These are phyloP conservation scores for Neurospora sp. DNA, from an alignment of 495 filamentous ascomycete species.

Conservation along the genomic window DNA sequence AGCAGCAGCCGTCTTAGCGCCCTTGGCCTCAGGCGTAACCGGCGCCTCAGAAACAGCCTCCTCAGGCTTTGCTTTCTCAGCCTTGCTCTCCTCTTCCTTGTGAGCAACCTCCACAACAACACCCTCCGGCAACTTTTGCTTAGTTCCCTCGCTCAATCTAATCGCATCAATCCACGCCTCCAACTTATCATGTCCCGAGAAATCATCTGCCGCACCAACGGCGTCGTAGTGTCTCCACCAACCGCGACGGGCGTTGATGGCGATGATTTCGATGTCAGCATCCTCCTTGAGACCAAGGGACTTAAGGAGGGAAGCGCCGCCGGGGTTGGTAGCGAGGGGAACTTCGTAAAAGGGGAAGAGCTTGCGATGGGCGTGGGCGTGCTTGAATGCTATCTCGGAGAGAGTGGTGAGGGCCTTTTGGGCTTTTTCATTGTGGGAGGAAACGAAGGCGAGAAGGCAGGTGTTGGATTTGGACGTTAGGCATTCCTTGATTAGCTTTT, in stretches of 20 bases:
- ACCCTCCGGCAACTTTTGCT: constrained; percentile 69
- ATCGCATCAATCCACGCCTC: constrained; percentile 85
- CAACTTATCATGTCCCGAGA: constrained; percentile 43
- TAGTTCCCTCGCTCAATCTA: constrained; percentile 71
- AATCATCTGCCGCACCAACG: constrained; percentile 31
- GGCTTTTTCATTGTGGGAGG: constrained; percentile 39
- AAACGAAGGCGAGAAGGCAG: constrained; percentile 75
- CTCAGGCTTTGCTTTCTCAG: constrained; percentile 29
- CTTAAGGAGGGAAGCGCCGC: constrained; percentile 43
- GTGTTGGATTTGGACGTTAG: constrained; percentile 66
- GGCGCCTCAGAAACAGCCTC: constrained; percentile 1
- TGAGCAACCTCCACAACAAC: constrained; percentile 31
- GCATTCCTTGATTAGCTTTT: constrained; percentile 58
- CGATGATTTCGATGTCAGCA: constrained; percentile 54
- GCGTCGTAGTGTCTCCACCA: constrained; percentile 70
- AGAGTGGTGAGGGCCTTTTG: constrained; percentile 53
- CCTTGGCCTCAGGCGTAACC: neutral
- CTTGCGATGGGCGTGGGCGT: constrained; percentile 49
- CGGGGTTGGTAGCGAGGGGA: constrained; percentile 46
- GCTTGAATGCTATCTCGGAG: constrained; percentile 64
- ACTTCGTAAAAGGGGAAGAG: constrained; percentile 79
- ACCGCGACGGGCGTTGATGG: constrained; percentile 68
- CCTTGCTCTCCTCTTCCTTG: constrained; percentile 21
- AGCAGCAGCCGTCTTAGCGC: neutral
- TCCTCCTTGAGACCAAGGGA: constrained; percentile 47